Base-by-base conservation (phyloP, 2,329 filamentous ascomycete species). In the Pseudocercospora cruenta region DNA sequence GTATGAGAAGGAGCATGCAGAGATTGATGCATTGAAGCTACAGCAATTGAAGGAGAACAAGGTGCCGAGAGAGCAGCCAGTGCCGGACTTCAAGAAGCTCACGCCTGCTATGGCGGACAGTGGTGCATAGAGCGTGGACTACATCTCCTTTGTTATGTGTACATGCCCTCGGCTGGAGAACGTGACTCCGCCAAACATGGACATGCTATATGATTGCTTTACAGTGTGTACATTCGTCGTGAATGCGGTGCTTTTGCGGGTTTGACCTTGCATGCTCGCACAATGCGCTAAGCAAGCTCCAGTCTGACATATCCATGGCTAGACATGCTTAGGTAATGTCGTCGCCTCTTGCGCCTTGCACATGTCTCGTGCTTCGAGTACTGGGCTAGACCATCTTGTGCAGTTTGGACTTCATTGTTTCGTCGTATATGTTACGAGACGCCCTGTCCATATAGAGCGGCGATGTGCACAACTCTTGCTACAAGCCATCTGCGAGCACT, bases 1-100 rank as follows among this genome's bases (percentile, higher is more conserved):
- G 79, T 91, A 89, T 76, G 80, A 88, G 77, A 84, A 84, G 73
- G 75, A 86, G 73, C 84, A 87, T 64, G 79, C 81, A 74, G 84
- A 86, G 66, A 82, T 82, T 65, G 86, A 90, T 67, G 84, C 84
- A 75, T 81, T 81, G 74, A 88, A 87, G 77, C 77, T 85, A 65
- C 77, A 79, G 74, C 78, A 79, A 62, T 60, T 80, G 69, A 74
- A 69, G 71, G 77, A 79, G 22, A 77, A 77, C 69, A 75, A 73
- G 36, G 72, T 80, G 28, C 74, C 75, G 1, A 58, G 60, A n/a
- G 75, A 77, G 69, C 71, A 76, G 66, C 74, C 74, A 26, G 67
- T 73, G 36, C 63, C 68, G 55, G 24, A 64, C 14, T 73, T 75
- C 65, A 59, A 55, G 36, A 76, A 75, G 67, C 45, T 67, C 21